These are phyloP conservation scores for Phaeosphaeria sp. DNA, from an alignment of 2,329 filamentous ascomycete species.

Conservation along the genomic window DNA sequence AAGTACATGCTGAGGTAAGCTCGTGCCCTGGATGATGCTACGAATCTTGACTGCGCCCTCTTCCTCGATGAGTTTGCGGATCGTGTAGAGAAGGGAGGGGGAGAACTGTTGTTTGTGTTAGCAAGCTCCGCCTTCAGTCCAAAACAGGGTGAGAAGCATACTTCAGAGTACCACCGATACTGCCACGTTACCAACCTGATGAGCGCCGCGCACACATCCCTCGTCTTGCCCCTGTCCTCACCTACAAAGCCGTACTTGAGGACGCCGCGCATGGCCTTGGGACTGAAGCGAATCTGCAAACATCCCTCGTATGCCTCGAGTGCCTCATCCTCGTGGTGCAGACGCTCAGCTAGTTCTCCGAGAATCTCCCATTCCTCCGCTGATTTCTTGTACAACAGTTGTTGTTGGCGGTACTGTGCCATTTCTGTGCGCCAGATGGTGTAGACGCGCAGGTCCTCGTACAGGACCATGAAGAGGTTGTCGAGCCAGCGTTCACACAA, in stretches of 20 bases:
- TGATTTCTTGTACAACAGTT: conserved; percentile 94
- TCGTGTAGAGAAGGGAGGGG: conserved; percentile 83
- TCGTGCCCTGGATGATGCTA: conserved; percentile 96
- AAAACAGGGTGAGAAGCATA: conserved; percentile 36
- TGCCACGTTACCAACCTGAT: conserved; percentile 97
- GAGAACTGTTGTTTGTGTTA: conserved; percentile 69
- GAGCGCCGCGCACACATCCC: conserved; percentile 81
- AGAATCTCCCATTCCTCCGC: conserved; percentile 98
- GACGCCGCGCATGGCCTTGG: conserved; percentile 87
- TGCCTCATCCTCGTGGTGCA: conserved; percentile 91
- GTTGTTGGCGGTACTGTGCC: conserved; percentile 91
- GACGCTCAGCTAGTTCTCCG: conserved; percentile 86
- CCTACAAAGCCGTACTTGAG: conserved; percentile 67
- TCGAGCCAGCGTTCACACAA: conserved; percentile 98
- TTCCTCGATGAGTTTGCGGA: conserved; percentile 93
- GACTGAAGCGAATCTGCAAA: conserved; percentile 85
- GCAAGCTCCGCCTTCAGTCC: background rate
- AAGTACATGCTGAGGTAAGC: conserved; percentile 87
- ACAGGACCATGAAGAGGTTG: conserved; percentile 98
- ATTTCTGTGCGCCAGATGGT: conserved; percentile 99
- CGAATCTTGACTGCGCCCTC: conserved; percentile 97
- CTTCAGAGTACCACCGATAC: conserved; percentile 98
- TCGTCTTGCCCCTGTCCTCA: conserved; percentile 77
- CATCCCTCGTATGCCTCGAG: conserved; percentile 93
- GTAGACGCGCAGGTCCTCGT: conserved; percentile 96